Evolutionary conservation across 73 alveolate genomes (phyloP).

Genomic region (Paramecium bursaria): DNA sequence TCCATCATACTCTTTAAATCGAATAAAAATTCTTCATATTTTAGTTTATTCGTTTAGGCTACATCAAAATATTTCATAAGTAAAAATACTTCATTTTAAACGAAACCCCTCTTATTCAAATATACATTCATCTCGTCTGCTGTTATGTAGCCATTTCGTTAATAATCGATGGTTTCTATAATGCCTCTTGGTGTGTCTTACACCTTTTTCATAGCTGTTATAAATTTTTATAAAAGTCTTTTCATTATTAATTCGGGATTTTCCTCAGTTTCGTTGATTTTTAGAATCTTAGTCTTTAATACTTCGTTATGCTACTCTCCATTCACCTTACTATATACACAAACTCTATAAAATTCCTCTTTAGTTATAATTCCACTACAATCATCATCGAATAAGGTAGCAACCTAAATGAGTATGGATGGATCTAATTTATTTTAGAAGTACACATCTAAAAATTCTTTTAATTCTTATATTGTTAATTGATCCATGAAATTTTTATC

Average conservation of each 20-base stretch:
- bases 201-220: neutral
- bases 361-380: conserved; percentile 36
- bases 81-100: conserved; percentile 30
- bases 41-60: neutral
- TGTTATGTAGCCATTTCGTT: conserved; percentile 45
- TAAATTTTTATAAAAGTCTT: conserved; percentile 28
- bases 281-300: neutral
- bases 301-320: conserved; percentile 22
- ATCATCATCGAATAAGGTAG: conserved; percentile 36
- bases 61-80: conserved; percentile 48
- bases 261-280: conserved; percentile 30
- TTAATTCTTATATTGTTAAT: conserved; percentile 45
- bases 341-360: conserved; percentile 54
- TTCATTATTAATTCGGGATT: conserved; percentile 4
- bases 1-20: conserved; percentile 27
- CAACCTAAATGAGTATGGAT: neutral
- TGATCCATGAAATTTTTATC: conserved; percentile 16
- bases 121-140: conserved; percentile 11
- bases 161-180: conserved; percentile 30
- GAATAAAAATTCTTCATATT: conserved; percentile 11
- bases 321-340: conserved; percentile 26
- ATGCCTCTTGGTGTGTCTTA: conserved; percentile 46
- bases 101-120: conserved; percentile 11
- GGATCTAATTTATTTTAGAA: conserved; percentile 31
- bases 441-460: conserved; percentile 45